Evolutionary conservation across 495 filamentous ascomycete species (phyloP).

Genomic region (Tetracladium marchalianum): DNA sequence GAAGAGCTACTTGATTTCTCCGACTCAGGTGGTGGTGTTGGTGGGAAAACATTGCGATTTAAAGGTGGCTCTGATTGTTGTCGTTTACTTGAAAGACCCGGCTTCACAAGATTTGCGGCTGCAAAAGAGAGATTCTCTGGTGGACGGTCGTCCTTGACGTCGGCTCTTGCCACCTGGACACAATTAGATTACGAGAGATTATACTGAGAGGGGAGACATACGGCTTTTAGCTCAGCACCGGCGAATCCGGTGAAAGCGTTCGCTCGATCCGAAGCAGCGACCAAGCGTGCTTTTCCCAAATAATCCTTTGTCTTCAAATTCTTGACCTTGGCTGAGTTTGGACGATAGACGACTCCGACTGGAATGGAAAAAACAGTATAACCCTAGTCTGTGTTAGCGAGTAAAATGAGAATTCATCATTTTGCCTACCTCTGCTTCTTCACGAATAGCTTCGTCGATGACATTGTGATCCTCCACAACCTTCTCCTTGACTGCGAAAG

Average conservation of each 20-base stretch:
- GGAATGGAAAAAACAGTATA: constrained; percentile 99
- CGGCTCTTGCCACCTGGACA: constrained; percentile 17
- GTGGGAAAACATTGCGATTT: constrained; percentile 82
- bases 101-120: constrained; percentile 82
- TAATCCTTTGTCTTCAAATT: constrained; percentile 97
- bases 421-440: constrained; percentile 73
- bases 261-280: constrained; percentile 77
- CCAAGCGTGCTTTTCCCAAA: constrained; percentile 82
- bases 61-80: constrained; percentile 83
- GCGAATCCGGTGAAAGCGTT: constrained; percentile 72
- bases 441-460: constrained; percentile 91
- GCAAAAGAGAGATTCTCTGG: constrained; percentile 78
- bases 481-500: constrained; percentile 92
- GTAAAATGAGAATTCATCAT: constrained; percentile 10
- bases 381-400: constrained; percentile 43
- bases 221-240: constrained; percentile 63
- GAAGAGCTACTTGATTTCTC: constrained; percentile 26
- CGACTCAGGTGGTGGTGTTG: constrained; percentile 91
- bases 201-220: constrained; percentile 17
- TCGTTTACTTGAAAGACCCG: constrained; percentile 63
- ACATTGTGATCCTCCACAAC: constrained; percentile 91
- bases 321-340: constrained; percentile 95
- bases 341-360: constrained; percentile 87
- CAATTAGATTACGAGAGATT: not conserved
- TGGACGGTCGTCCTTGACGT: constrained; percentile 58